Conservation (phyloP, 108 stramenopile genomes). For the Cylindrotheca fusiformis region DNA sequence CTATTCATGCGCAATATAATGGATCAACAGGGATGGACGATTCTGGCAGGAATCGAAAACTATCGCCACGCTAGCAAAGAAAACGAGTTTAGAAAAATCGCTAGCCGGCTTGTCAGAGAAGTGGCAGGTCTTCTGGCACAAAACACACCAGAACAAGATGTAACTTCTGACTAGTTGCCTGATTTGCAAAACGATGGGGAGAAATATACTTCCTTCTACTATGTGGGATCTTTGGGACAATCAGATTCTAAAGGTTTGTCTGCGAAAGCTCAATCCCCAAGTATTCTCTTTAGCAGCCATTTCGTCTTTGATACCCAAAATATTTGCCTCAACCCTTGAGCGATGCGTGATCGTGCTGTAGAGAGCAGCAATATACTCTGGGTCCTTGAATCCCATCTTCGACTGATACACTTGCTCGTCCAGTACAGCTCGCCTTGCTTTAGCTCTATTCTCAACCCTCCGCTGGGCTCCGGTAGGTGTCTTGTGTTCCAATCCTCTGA, state of each 20-base stretch:
- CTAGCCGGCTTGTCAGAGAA: too few species aligned
- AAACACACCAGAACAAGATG: too few species aligned
- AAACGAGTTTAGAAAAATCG: constrained; percentile 20
- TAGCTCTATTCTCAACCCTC: constrained; percentile 12
- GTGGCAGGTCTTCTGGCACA: too few species aligned
- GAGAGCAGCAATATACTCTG: constrained; percentile 19
- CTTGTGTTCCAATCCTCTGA: constrained; percentile 23
- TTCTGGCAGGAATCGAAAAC: constrained; percentile 39
- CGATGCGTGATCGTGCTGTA: background rate
- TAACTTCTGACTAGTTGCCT: too few species aligned
- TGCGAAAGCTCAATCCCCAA: background rate
- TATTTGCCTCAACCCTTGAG: background rate
- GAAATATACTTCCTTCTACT: too few species aligned
- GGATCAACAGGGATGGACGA: constrained; percentile 44
- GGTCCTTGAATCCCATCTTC: constrained; percentile 27
- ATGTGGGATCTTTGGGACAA: too few species aligned
- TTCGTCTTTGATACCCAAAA: background rate
- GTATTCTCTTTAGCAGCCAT: background rate
- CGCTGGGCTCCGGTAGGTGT: constrained; percentile 18
- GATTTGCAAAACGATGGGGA: too few species aligned
- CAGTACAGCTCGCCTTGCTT: constrained; percentile 25
- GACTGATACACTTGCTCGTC: constrained; percentile 34
- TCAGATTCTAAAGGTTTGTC: too few species aligned
- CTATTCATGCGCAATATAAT: constrained; percentile 57
- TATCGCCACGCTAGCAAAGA: constrained; percentile 24